Base-by-base conservation (phyloP, 371 early-diverging fungal species). In the Saksenaea vasiformis region DNA sequence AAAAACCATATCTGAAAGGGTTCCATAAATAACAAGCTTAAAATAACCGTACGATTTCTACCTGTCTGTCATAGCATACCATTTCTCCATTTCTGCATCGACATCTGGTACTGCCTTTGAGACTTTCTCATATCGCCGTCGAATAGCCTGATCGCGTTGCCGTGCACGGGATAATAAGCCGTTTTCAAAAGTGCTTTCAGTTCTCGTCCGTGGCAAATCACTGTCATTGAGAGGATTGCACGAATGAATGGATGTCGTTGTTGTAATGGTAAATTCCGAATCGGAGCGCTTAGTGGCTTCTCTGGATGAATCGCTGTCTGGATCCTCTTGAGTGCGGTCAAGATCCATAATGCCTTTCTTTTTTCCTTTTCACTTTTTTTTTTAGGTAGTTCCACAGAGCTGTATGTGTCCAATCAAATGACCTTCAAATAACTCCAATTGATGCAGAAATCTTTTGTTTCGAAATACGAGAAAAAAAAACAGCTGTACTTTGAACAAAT, bases 1-100 rank as follows among this genome's bases (percentile, higher is more conserved):
- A 37, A 37, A 82, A 82, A 0, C 83, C 83, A 70, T 82, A 82
- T 76, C 83, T 82, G 44, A 5, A 37, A 38, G 3, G 9, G 14
- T 24, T 19, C 1, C 41, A 34, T 58, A 43, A 9, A 62, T 24
- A 28, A 13, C n/a, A n/a, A 8, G 2, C 10, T 1, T 27, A 28
- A 31, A 44, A 10, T 34, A 17, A 17, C n/a, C n/a, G 19, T 9
- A 51, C 51, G n/a, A n/a, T 15, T 15, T 39, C 15, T 71, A 82
- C 83, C 83, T 75, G 58, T 82, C 78, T 17, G 78, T 70, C 68
- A 72, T 70, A 0, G 72, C 67, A 69, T 70, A 79, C 83, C 83
- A 82, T 35, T 78, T 76, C 54, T 82, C 83, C 80, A 82, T 79
- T 70, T 82, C 80, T 19, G 62, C 68, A 14, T 70, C 69, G 1